Conservation (phyloP, 495 filamentous ascomycete species). For the Letharia lupina region DNA sequence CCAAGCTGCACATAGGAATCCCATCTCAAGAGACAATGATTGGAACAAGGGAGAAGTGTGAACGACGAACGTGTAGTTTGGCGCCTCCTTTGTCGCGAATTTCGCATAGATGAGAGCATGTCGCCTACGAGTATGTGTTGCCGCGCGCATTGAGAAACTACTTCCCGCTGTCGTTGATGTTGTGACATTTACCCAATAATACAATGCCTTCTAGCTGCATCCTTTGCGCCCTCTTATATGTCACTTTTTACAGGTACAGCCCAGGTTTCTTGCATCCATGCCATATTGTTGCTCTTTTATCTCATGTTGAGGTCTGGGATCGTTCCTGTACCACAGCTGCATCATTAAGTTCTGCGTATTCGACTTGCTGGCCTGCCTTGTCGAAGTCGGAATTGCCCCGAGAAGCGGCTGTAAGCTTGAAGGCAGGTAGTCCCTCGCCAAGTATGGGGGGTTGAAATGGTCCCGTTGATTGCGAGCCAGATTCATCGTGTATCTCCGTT, state of each 20-base stretch:
- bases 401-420: slow-evolving; percentile 16
- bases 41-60: not conserved
- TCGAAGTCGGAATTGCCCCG: slow-evolving; percentile 15
- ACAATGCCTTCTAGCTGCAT: not conserved
- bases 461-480: not conserved
- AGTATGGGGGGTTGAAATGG: not conserved
- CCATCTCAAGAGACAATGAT: not conserved
- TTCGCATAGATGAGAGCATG: not conserved
- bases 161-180: not conserved
- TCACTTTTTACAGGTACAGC: not conserved
- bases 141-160: not conserved
- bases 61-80: not conserved
- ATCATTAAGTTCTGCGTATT: slow-evolving; percentile 10
- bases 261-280: not conserved
- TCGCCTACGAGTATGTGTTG: not conserved
- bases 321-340: not conserved
- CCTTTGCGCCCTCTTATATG: slow-evolving; percentile 1
- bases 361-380: not conserved
- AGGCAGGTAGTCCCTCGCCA: slow-evolving; percentile 1
- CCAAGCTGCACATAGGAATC: not conserved
- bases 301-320: slow-evolving; percentile 6
- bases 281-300: slow-evolving; percentile 1
- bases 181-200: not conserved
- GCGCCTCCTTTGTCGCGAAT: not conserved
- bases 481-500: not conserved